Base-by-base conservation (phyloP, 2,329 filamentous ascomycete species). In the Davidsoniella eucalypti region DNA sequence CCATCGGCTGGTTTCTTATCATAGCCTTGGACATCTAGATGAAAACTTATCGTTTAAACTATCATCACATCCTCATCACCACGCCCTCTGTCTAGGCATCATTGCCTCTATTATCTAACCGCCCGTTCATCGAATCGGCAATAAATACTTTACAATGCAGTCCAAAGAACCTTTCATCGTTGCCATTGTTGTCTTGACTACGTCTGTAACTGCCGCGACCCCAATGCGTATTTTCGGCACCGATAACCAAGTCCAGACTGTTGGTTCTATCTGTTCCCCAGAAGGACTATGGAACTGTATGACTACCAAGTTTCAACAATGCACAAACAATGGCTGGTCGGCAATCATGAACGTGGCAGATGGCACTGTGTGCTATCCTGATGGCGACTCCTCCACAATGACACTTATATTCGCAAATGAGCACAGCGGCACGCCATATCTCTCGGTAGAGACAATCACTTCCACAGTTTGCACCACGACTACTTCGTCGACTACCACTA, bases 231-330 rank as follows among this genome's bases (percentile, higher is more conserved):
- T 9, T 3, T 16, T 18, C 12, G 40, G 21, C 37, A 21, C 40
- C 33, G 39, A 46, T 17, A 36, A 36, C 23, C 58, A 59, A n/a
- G 56, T 57, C 12, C 58, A 65, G 53, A 53, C 60, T 10, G 59
- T 57, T 3, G 68, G 68, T 17, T 60, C 66, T 2, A 55, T 59
- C 4, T 75, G 71, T 58, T 59, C 61, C 9, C 57, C 61, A 10
- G 71, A 75, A 52, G 71, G 72, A n/a, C 65, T 68, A 54, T 75
- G 72, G 72, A 72, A 74, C 59, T 75, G 72, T 62, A 68, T 75
- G 62, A 64, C 62, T 1, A 60, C 55, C 17, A 64, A 61, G 33
- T 75, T 68, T 61, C 72, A 75, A 59, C 66, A 71, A 25, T 75
- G 72, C 56, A 69, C 67, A 2, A 59, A 62, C 8, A 70, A 71